phyloP scores from a whole-genome alignment of 2,329 filamentous ascomycete genomes.

The Furcasterigmium sp. region DNA sequence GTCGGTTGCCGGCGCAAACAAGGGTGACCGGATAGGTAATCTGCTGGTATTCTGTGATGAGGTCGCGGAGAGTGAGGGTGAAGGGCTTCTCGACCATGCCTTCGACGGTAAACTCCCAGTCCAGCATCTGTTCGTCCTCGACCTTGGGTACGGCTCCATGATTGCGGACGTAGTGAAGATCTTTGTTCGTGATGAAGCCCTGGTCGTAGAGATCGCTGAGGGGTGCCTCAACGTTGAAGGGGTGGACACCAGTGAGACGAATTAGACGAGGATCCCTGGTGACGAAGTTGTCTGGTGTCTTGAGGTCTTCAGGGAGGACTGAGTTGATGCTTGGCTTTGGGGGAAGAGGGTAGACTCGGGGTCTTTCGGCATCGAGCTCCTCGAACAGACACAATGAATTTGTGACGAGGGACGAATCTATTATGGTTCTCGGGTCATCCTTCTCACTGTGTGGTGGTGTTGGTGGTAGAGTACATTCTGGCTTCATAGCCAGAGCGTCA shows the following conservation, averaged over 20 bases:
- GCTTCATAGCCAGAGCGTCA: slow-evolving; percentile 4
- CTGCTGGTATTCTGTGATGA: slow-evolving; percentile 72
- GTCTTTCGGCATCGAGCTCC: slow-evolving; percentile 10
- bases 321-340: slow-evolving; percentile 55
- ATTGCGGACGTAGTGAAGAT: slow-evolving; percentile 88
- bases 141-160: slow-evolving; percentile 80
- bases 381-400: slow-evolving; percentile 10
- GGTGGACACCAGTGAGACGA: slow-evolving; percentile 80
- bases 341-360: slow-evolving; percentile 57
- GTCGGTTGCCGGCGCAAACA: slow-evolving; percentile 85
- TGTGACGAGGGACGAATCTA: slow-evolving; percentile 17
- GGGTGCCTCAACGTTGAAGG: slow-evolving; percentile 86
- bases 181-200: slow-evolving; percentile 81
- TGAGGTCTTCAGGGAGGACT: slow-evolving; percentile 69
- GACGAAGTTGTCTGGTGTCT: slow-evolving; percentile 80
- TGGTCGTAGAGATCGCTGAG: slow-evolving; percentile 70
- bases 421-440: slow-evolving; percentile 27
- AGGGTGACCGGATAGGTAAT: slow-evolving; percentile 82
- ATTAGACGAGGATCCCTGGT: slow-evolving; percentile 76
- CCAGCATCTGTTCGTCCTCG: slow-evolving; percentile 62
- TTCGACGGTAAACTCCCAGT: slow-evolving; percentile 81
- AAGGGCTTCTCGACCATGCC: slow-evolving; percentile 77
- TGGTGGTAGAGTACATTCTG: slow-evolving; percentile 24
- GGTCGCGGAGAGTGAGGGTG: slow-evolving; percentile 63
- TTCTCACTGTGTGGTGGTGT: slow-evolving; percentile 34